Evolutionary conservation across 164 flowering plant genomes (phyloP).

Genomic region (Santalum album): DNA sequence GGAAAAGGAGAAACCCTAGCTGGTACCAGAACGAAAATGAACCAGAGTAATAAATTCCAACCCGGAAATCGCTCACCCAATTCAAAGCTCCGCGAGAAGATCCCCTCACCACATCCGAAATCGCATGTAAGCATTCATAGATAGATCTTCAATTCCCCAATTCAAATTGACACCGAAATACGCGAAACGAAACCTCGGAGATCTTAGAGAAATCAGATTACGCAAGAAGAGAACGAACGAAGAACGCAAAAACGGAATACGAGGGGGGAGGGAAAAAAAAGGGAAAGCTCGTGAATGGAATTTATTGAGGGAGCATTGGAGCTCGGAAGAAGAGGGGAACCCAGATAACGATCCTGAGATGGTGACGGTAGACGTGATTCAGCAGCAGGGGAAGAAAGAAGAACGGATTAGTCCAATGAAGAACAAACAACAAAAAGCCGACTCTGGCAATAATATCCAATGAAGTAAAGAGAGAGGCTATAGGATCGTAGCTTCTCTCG

Average conservation of each 20-base stretch:
- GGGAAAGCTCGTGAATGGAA: background rate
- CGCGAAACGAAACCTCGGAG: too few relatives aligned
- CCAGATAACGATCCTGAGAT: conserved; percentile 10
- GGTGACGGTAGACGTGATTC: conserved; percentile 8
- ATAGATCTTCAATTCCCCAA: background rate
- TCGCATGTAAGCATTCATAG: background rate
- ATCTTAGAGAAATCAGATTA: too few relatives aligned
- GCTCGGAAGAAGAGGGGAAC: background rate
- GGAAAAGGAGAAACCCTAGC: too few relatives aligned
- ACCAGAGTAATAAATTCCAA: background rate
- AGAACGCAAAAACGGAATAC: background rate
- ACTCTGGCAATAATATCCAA: too few relatives aligned
- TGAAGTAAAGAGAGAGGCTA: too few relatives aligned
- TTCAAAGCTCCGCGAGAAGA: background rate
- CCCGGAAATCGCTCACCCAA: background rate
- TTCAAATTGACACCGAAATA: background rate
- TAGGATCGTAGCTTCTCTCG: too few relatives aligned
- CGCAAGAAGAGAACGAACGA: too few relatives aligned
- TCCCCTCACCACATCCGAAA: background rate
- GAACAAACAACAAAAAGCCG: too few relatives aligned
- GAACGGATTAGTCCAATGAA: too few relatives aligned
- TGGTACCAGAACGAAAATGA: too few relatives aligned
- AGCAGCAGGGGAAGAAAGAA: background rate
- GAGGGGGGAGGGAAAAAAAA: too few relatives aligned
- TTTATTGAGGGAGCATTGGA: conserved; percentile 7